Conservation (phyloP, 495 filamentous ascomycete species). For the Penicillium pancosmium region DNA sequence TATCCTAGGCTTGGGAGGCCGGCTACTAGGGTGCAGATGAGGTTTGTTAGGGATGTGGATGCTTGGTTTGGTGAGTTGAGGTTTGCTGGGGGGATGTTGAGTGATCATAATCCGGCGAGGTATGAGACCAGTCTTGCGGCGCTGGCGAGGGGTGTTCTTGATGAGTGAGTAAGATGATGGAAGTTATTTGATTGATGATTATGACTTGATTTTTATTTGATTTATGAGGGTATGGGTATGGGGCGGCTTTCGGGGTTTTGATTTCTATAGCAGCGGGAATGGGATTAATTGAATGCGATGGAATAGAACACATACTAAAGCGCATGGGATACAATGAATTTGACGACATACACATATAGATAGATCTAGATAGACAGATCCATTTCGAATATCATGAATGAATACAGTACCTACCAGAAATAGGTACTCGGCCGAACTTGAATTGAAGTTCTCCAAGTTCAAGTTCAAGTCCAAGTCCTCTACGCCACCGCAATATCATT, state of each 20-base stretch:
- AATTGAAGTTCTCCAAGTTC: background rate
- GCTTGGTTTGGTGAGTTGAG: slow-evolving; percentile 67
- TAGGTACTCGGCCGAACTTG: no score
- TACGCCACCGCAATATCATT: slow-evolving; percentile 15
- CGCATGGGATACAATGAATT: no score
- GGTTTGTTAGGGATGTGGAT: slow-evolving; percentile 68
- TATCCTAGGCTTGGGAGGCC: slow-evolving; percentile 57
- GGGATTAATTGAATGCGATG: no score
- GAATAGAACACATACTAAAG: no score
- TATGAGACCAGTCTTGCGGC: slow-evolving; percentile 67
- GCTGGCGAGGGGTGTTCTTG: slow-evolving; percentile 56
- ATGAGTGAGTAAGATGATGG: slow-evolving; percentile 32
- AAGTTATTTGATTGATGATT: background rate
- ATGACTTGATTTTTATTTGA: background rate
- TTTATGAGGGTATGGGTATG: background rate
- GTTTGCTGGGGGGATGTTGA: slow-evolving; percentile 73
- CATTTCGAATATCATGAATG: background rate
- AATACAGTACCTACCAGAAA: no score
- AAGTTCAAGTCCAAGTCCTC: slow-evolving; percentile 7
- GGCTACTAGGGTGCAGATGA: slow-evolving; percentile 65
- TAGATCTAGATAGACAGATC: no score
- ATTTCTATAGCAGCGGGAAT: no score
- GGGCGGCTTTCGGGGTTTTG: no score
- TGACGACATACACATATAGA: no score
- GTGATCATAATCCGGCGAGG: slow-evolving; percentile 73